Evolutionary conservation across 1,284 basidiomycete genomes (phyloP), one percentile per base, ranked within the genome.

Genomic region (Microbotryum silenes-acaulis): DNA sequence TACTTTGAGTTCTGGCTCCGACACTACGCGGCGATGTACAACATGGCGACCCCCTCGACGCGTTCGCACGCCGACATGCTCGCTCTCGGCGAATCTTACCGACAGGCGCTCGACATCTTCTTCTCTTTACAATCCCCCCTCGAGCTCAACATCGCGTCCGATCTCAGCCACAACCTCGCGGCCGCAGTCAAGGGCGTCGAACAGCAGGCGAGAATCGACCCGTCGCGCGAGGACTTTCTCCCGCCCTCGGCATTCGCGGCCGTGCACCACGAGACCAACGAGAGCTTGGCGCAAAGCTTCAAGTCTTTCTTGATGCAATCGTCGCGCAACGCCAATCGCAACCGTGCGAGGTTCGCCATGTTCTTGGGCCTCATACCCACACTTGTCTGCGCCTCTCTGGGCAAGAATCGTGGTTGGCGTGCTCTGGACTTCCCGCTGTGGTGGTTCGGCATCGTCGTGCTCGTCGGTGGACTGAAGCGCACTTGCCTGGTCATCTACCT

Each of bases 111-210:
- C 59, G 62, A 66, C 47, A 61, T 56, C 9, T 66, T 63, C 57
- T 61, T 66, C 45, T 56, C 65, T 5, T 16, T 37, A 10, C 33
- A 55, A 16, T 62, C 60, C n/a, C 65, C 65, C 9, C 62, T 66
- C 45, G 65, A 66, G 53, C 48, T 66, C 57, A 66, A 66, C 62
- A 56, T 66, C 18, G 62, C 65, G 10, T 61, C 65, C 37, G 62
- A 66, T 52, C 47, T 66, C 5, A 54, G 65, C 33, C 62, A 62
- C 45, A 55, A 61, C 4, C 49, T 66, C 48, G 65, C 64, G 46
- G 37, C 51, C 4, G 57, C 42, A 33, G 60, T 66, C 55, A 42
- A 33, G 3, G 23, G 31, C 7, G 59, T 54, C 47, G 48, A 18
- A 9, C 54, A 44, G 20, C 42, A 57, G 1, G 31, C 60, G 23